Evolutionary conservation across 495 filamentous ascomycete genomes (phyloP).

Genomic region (Bathelium albidoporum): DNA sequence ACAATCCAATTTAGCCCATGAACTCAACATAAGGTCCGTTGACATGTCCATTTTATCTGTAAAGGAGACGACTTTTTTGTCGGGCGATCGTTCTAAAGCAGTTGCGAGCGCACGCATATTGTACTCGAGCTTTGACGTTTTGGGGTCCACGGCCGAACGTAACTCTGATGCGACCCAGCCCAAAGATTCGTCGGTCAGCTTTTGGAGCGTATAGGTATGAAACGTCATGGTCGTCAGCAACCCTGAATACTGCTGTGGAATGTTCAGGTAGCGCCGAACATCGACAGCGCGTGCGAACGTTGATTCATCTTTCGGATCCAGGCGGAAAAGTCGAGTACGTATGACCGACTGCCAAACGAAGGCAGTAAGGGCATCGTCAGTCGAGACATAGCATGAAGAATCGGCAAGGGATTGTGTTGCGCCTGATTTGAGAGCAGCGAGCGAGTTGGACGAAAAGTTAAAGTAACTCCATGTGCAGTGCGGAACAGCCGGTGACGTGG

Average conservation of each 20-base stretch:
- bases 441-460: slow-evolving; percentile 25
- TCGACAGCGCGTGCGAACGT: slow-evolving; percentile 45
- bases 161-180: slow-evolving; percentile 36
- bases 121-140: slow-evolving; percentile 26
- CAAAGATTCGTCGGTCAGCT: slow-evolving; percentile 29
- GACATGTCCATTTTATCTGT: slow-evolving; percentile 26
- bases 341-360: slow-evolving; percentile 44
- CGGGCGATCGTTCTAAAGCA: slow-evolving; percentile 24
- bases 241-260: slow-evolving; percentile 39
- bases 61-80: slow-evolving; percentile 27
- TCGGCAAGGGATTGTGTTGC: slow-evolving; percentile 27
- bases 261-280: slow-evolving; percentile 34
- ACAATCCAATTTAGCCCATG: slow-evolving; percentile 41
- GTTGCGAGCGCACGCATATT: slow-evolving; percentile 38
- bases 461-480: slow-evolving; percentile 37
- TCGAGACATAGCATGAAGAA: slow-evolving; percentile 26
- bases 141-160: slow-evolving; percentile 35
- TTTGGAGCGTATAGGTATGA: slow-evolving; percentile 24
- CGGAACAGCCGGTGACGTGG: slow-evolving; percentile 16
- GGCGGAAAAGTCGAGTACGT: slow-evolving; percentile 34
- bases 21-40: slow-evolving; percentile 42
- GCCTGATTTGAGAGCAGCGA: slow-evolving; percentile 34
- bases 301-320: slow-evolving; percentile 22
- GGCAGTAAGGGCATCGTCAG: slow-evolving; percentile 44
- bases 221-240: slow-evolving; percentile 36